These are phyloP conservation scores for Fusarium nelsonii DNA, from an alignment of 2,329 filamentous ascomycete species.

Conservation along the genomic window DNA sequence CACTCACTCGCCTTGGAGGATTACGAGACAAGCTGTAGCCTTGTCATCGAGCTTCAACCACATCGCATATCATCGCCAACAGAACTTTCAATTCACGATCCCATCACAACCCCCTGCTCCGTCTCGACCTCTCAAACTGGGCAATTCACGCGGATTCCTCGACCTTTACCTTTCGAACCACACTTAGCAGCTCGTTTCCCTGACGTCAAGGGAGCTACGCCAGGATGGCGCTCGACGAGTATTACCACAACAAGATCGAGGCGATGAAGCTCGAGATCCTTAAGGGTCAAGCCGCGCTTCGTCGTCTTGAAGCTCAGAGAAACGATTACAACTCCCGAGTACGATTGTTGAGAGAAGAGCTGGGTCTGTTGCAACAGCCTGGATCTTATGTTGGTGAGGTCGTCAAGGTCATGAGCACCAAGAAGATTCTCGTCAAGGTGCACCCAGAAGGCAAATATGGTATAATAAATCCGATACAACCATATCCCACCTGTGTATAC, in stretches of 20 bases:
- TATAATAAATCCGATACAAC: constrained; percentile 59
- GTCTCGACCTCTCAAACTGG: constrained; percentile 6
- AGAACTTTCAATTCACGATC: constrained; percentile 28
- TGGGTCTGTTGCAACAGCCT: constrained; percentile 94
- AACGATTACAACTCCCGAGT: constrained; percentile 99
- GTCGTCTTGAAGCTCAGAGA: constrained; percentile 94
- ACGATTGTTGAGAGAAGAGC: constrained; percentile 91
- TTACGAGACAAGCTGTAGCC: constrained; percentile 55
- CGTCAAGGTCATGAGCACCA: constrained; percentile 99
- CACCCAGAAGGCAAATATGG: constrained; percentile 99
- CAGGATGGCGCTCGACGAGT: constrained; percentile 98
- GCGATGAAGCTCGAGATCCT: constrained; percentile 99
- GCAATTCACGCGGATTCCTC: background rate
- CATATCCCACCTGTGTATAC: background rate
- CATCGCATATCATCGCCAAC: constrained; percentile 45
- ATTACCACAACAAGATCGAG: constrained; percentile 99
- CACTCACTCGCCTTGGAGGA: constrained; percentile 40
- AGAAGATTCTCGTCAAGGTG: constrained; percentile 99
- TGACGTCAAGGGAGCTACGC: constrained; percentile 47
- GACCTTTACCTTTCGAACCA: constrained; percentile 12
- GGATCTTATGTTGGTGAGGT: constrained; percentile 99
- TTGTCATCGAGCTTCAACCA: constrained; percentile 52
- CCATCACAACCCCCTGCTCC: constrained; percentile 26
- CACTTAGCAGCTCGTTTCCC: constrained; percentile 15
- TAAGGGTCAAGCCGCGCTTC: constrained; percentile 94